Evolutionary conservation across 2,329 filamentous ascomycete genomes (phyloP), one percentile per base, ranked within the genome.

Genomic region (Chrysoporthe puriensis): DNA sequence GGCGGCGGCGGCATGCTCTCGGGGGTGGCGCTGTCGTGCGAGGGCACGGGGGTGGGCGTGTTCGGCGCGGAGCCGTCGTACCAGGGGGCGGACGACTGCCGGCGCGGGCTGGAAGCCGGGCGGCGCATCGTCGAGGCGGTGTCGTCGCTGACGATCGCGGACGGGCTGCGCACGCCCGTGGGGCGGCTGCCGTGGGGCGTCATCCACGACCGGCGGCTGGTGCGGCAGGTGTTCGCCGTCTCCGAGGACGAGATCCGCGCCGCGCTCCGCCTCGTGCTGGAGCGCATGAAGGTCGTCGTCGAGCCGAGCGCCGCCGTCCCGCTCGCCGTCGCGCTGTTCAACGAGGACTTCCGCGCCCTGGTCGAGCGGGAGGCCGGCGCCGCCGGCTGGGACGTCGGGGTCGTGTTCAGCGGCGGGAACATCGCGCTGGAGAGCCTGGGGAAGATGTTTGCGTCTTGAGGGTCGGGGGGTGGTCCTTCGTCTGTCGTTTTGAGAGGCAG

Each of bases 291-390:
- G 86, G 81, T 97, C 59, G 88, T 97, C 32, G 89, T 97, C 14
- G 95, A 98, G 83, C 95, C 95, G 32, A 94, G 91, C 78, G 88
- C 91, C 0, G 93, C 90, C 2, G 94, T 97, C n/a, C 88, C 89
- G 1, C 78, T 98, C 69, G 96, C 95, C 0, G 91, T 92, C 8
- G 90, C 89, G 63, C 80, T 98, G 72, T 97, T 88, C 72, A 91
- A 97, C 76, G 92, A 96, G 79, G 92, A 94, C 4, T 97, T 97
- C 70, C 82, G 93, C 67, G 77, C 75, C 14, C 78, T 90, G 78
- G 91, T 94, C 11, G 88, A 93, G 80, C 78, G 74, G 69, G 91
- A 94, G 77, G 91, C 83, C 0, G 91, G 92, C 0, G 84, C 87
- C 63, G 82, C 86, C 14, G 93, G 92, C 0, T 97, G 94, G 93